Base-by-base conservation (phyloP, 192 early-diverging fungal genomes). In the Irineochytrium annulatum region DNA sequence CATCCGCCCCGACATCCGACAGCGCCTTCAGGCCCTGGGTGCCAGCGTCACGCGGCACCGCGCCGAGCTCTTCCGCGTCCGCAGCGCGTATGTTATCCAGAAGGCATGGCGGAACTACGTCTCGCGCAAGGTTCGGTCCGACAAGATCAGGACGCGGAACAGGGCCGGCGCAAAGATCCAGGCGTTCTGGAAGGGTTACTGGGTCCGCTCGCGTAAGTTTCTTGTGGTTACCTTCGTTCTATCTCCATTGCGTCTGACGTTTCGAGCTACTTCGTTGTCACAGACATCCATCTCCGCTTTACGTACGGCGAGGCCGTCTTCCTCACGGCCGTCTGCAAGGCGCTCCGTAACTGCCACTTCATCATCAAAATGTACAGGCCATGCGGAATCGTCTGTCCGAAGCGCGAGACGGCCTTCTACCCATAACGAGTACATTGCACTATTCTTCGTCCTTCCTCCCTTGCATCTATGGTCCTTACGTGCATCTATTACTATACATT, bases 241-340 rank as follows among this genome's bases (percentile, higher is more conserved):
- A 8, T n/a, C n/a, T 41, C 11, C 11, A 41, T 41, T 41, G 37
- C 8, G 37, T 41, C n/a, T 41, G n/a, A 41, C 37, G 11, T 41
- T 41, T 41, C 22, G 17, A 3, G 1, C 26, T 17, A n/a, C 5
- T n/a, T n/a, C n/a, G n/a, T n/a, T n/a, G n/a, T n/a, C n/a, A n/a
- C 51, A 78, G 77, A 80, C 44, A 73, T 74, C 24, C 70, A 78
- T 43, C 59, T 83, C 30, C 78, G 79, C 13, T 83, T 81, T 62
- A 69, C 69, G 6, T 83, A 83, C 61, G 81, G 81, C 5, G 81
- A 83, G 54, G 72, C 74, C n/a, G 74, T 83, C 3, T 83, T 82
- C 60, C 70, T 83, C 14, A 68, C 68, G 16, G 81, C 78, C 4
- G 78, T 83, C 3, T 77, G 71, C 66, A 75, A 69, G 51, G 76